Evolutionary conservation across 441 rosid genomes (phyloP).

Genomic region (Jatropha podagrica): DNA sequence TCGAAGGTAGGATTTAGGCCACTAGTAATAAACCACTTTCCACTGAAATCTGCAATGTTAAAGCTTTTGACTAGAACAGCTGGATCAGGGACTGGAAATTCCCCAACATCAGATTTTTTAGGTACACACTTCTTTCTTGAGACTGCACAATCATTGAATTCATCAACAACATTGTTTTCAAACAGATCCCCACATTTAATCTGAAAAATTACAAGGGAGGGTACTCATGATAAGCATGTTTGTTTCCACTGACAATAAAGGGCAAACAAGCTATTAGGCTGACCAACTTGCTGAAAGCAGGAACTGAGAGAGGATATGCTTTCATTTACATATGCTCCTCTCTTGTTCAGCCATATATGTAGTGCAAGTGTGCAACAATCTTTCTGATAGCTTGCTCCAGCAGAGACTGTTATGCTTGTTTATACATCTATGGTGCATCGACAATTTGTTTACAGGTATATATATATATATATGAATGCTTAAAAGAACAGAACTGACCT

Average conservation of each 20-base stretch:
- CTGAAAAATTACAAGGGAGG: constrained; percentile 36
- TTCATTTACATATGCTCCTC: background rate
- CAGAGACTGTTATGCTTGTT: background rate
- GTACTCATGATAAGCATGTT: constrained; percentile 11
- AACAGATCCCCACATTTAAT: constrained; percentile 91
- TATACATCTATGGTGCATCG: background rate
- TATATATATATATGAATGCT: background rate
- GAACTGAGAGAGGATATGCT: background rate
- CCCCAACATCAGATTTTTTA: constrained; percentile 80
- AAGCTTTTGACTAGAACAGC: constrained; percentile 70
- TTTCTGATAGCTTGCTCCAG: background rate
- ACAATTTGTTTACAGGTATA: background rate
- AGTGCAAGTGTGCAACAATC: background rate
- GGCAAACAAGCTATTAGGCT: background rate
- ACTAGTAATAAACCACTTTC: constrained; percentile 88
- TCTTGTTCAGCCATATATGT: background rate
- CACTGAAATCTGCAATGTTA: constrained; percentile 68
- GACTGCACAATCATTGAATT: constrained; percentile 94
- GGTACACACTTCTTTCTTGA: constrained; percentile 92
- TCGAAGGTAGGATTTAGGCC: constrained; percentile 95
- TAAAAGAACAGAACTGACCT: constrained; percentile 47
- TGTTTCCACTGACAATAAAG: constrained; percentile 9
- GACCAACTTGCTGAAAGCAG: background rate
- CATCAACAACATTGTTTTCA: constrained; percentile 79
- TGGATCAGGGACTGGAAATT: constrained; percentile 87